Conservation (phyloP, 345 rosid species). For the Lumnitzera racemosa region DNA sequence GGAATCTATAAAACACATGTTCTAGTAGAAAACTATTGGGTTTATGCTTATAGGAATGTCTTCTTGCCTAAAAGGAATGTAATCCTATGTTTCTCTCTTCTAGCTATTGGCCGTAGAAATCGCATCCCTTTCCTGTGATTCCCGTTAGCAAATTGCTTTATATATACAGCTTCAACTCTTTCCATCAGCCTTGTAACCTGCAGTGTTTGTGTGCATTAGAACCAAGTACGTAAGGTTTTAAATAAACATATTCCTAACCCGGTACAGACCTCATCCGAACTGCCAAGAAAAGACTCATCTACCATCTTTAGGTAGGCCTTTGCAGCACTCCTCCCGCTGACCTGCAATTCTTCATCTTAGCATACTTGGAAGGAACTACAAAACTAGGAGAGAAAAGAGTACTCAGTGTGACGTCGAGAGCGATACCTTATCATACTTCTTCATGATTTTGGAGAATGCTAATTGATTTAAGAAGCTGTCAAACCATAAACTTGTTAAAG, state of each 20-base stretch:
- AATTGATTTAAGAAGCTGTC: conserved; percentile 62
- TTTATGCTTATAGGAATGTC: neutral
- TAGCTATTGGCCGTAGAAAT: conserved; percentile 43
- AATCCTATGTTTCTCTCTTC: conserved; percentile 52
- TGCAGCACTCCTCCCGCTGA: conserved; percentile 52
- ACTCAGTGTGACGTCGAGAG: neutral
- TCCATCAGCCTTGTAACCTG: conserved; percentile 60
- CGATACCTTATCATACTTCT: conserved; percentile 81
- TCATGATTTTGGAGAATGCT: conserved; percentile 77
- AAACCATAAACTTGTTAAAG: neutral
- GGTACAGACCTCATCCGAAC: conserved; percentile 54
- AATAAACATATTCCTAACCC: neutral
- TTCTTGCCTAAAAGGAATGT: conserved; percentile 61
- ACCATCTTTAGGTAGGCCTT: conserved; percentile 55
- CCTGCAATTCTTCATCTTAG: conserved; percentile 18
- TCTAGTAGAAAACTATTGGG: too few species aligned
- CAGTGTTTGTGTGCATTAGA: neutral
- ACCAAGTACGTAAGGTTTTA: too few species aligned
- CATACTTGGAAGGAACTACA: conserved; percentile 2
- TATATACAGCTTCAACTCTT: conserved; percentile 51
- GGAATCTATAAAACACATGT: too few species aligned
- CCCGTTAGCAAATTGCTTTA: conserved; percentile 73
- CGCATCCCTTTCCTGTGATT: conserved; percentile 64
- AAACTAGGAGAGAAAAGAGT: neutral
- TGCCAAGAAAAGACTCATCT: conserved; percentile 63